These are phyloP conservation scores for Besnoitia besnoiti DNA, from an alignment of 169 alveolate genomes.

Conservation along the genomic window DNA sequence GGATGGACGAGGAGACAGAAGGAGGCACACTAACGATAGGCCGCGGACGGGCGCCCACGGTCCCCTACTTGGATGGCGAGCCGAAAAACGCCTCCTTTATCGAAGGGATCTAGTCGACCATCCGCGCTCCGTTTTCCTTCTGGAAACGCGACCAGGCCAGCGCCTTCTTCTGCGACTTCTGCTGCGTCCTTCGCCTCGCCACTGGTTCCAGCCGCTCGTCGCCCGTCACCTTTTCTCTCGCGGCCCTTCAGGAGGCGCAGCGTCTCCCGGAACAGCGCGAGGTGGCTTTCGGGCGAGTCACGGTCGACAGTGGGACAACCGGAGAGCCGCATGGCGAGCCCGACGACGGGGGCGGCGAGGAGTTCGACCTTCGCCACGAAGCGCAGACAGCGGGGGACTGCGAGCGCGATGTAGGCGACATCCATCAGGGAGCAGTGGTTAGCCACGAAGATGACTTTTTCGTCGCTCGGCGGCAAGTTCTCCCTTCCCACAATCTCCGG, in stretches of 20 bases:
- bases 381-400: neutral
- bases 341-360: slow-evolving; percentile 8
- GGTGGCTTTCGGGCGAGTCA: neutral
- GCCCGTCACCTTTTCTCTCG: neutral
- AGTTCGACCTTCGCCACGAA: slow-evolving; percentile 27
- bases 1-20: neutral
- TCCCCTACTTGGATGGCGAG: slow-evolving; percentile 17
- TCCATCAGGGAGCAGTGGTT: slow-evolving; percentile 28
- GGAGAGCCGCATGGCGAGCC: slow-evolving; percentile 32
- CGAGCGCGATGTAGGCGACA: neutral
- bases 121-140: slow-evolving; percentile 22
- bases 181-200: neutral
- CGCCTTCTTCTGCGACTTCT: neutral
- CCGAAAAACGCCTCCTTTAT: slow-evolving; percentile 28
- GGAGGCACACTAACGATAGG: neutral
- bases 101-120: slow-evolving; percentile 28
- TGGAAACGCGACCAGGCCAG: slow-evolving; percentile 22
- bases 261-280: slow-evolving; percentile 15
- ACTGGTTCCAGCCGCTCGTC: neutral
- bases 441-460: slow-evolving; percentile 14
- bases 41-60: neutral
- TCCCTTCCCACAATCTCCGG: neutral
- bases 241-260: neutral
- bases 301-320: slow-evolving; percentile 26
- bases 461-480: neutral